These are phyloP conservation scores for Aspergillus proliferans DNA, from an alignment of 2,329 filamentous ascomycete species.

Conservation along the genomic window DNA sequence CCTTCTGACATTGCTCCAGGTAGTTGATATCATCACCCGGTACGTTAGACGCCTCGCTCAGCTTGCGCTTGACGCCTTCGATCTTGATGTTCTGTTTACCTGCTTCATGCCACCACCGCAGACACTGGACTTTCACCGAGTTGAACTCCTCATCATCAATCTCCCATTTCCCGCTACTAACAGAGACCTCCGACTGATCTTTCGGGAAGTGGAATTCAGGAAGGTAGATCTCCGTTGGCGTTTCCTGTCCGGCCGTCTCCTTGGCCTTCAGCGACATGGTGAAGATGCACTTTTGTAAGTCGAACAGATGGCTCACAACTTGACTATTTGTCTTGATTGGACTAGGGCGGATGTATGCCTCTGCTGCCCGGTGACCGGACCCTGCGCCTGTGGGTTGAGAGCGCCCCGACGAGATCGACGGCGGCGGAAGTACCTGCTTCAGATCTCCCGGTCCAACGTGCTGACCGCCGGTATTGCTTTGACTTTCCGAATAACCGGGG, in stretches of 20 bases:
- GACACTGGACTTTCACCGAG: constrained; percentile 62
- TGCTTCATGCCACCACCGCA: constrained; percentile 89
- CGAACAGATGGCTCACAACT: constrained; percentile 68
- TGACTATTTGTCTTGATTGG: constrained; percentile 69
- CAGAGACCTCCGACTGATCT: constrained; percentile 63
- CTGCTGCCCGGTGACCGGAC: constrained; percentile 78
- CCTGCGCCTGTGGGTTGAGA: constrained; percentile 53
- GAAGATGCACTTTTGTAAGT: constrained; percentile 73
- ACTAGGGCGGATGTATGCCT: constrained; percentile 84
- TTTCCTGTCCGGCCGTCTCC: constrained; percentile 54
- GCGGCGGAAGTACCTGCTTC: constrained; percentile 58
- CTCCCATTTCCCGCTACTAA: constrained; percentile 83
- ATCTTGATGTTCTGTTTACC: constrained; percentile 77
- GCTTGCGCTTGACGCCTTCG: constrained; percentile 63
- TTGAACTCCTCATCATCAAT: constrained; percentile 68
- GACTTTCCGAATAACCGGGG: constrained; percentile 51
- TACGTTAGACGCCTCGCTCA: constrained; percentile 34
- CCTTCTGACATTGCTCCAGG: constrained; percentile 55
- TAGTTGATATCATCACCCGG: constrained; percentile 71
- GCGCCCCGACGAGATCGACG: constrained; percentile 51
- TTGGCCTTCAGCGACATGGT: constrained; percentile 62
- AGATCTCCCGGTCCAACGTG: constrained; percentile 70
- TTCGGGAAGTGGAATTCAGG: constrained; percentile 90
- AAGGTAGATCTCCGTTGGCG: constrained; percentile 75
- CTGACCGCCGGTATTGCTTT: constrained; percentile 33